Conservation (phyloP, 2,329 filamentous ascomycete genomes). For the Nemania diffusa region DNA sequence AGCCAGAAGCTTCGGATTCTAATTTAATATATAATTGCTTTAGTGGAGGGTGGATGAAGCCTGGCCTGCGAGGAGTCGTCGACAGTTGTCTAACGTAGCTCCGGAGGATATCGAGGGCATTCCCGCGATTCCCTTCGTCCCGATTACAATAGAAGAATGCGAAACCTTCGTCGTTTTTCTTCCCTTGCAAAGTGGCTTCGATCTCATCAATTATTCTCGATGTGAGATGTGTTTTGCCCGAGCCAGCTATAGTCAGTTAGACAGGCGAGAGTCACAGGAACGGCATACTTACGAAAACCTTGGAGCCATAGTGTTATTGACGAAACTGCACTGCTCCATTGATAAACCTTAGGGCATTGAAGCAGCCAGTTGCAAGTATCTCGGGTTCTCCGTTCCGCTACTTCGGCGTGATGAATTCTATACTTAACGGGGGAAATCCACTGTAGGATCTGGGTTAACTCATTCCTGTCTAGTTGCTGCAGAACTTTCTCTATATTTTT, state of each 20-base stretch:
- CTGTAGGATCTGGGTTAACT: conserved; percentile 11
- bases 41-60: conserved; percentile 6
- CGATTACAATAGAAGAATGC: conserved; percentile 29
- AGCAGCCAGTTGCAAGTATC: conserved; percentile 26
- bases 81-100: conserved; percentile 27
- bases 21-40: background rate
- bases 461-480: background rate
- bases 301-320: conserved; percentile 25
- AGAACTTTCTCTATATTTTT: conserved; percentile 21
- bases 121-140: conserved; percentile 15
- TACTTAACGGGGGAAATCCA: conserved; percentile 25
- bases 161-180: conserved; percentile 6
- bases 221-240: conserved; percentile 28
- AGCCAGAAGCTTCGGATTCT: conserved; percentile 11
- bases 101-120: conserved; percentile 11
- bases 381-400: conserved; percentile 2
- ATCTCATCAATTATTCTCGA: conserved; percentile 20
- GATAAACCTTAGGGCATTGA: background rate
- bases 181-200: background rate
- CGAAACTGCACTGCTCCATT: conserved; percentile 12
- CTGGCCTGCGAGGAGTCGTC: background rate
- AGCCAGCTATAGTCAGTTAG: conserved; percentile 10
- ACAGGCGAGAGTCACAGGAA: background rate
- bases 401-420: conserved; percentile 13
- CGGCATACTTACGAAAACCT: conserved; percentile 12